These are phyloP conservation scores for Wickerhamiella brachini DNA, from an alignment of 805 yeast species.

Conservation along the genomic window DNA sequence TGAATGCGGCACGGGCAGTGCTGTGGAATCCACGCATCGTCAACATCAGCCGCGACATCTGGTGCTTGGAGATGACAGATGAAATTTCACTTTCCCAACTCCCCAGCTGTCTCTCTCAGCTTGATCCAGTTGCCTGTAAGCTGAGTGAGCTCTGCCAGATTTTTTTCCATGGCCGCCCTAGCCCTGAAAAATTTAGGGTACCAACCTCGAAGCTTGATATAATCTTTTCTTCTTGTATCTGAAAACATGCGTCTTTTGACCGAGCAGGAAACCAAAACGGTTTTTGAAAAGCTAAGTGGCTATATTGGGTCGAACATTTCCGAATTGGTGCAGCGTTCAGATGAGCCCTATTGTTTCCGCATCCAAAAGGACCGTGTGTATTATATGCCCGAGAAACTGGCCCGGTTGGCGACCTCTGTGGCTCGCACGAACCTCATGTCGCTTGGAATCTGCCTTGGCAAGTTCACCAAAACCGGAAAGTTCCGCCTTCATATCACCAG, in stretches of 20 bases:
- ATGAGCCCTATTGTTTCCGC: conserved; percentile 87
- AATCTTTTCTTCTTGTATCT: conserved; percentile 1
- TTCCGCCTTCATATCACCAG: conserved; percentile 93
- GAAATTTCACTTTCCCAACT: not conserved
- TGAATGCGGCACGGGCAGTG: conserved; percentile 5
- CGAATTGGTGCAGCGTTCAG: conserved; percentile 62
- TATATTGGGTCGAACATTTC: conserved; percentile 95
- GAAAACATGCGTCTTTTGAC: conserved; percentile 79
- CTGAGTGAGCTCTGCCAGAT: not conserved
- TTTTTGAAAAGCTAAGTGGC: conserved; percentile 90
- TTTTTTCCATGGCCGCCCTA: not conserved
- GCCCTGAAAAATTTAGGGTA: not conserved
- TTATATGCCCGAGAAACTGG: conserved; percentile 65
- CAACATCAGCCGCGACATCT: not conserved
- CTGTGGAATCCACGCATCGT: conserved; percentile 6
- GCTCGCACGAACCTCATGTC: conserved; percentile 87
- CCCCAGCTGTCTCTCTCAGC: not conserved
- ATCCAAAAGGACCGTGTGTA: conserved; percentile 93
- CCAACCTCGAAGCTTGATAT: not conserved
- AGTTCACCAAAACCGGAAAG: conserved; percentile 94
- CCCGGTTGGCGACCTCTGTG: conserved; percentile 79
- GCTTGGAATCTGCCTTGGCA: conserved; percentile 85
- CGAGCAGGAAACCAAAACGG: conserved; percentile 92
- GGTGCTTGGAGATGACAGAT: not conserved
- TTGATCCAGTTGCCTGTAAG: too few relatives aligned